These are phyloP conservation scores for Austroboletus festivus DNA, from an alignment of 768 basidiomycete species.

Conservation along the genomic window DNA sequence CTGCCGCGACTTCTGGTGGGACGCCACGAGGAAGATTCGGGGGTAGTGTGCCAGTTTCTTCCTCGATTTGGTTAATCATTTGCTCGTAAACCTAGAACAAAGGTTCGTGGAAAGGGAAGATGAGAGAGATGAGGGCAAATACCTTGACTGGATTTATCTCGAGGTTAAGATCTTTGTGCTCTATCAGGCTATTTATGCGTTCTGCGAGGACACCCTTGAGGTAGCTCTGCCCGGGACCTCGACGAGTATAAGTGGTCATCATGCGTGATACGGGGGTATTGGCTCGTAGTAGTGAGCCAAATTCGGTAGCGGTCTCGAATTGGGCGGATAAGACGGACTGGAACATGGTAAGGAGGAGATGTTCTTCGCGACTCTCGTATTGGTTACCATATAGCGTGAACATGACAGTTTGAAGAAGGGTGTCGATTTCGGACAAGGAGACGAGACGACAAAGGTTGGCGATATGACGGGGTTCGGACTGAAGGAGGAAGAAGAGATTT, in stretches of 20 bases:
- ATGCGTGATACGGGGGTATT: slow-evolving; percentile 99
- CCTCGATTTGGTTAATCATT: slow-evolving; percentile 98
- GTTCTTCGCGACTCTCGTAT: slow-evolving; percentile 97
- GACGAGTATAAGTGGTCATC: slow-evolving; percentile 99
- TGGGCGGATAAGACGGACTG: slow-evolving; percentile 97
- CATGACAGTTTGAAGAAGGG: slow-evolving; percentile 99
- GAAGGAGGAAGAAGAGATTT: slow-evolving; percentile 97
- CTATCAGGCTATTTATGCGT: slow-evolving; percentile 96
- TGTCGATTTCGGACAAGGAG: slow-evolving; percentile 95
- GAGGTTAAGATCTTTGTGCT: slow-evolving; percentile 98
- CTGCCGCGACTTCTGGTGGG: slow-evolving; percentile 89
- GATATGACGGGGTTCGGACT: slow-evolving; percentile 96
- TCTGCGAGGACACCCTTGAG: slow-evolving; percentile 97
- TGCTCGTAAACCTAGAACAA: slow-evolving; percentile 88
- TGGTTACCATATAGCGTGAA: slow-evolving; percentile 99
- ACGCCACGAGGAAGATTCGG: slow-evolving; percentile 91
- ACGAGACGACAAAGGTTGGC: slow-evolving; percentile 96
- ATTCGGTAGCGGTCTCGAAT: slow-evolving; percentile 98
- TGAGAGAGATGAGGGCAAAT: slow-evolving; percentile 3
- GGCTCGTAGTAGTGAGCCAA: slow-evolving; percentile 95
- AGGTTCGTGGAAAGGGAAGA: background rate
- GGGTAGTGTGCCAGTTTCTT: slow-evolving; percentile 91
- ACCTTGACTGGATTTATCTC: slow-evolving; percentile 99
- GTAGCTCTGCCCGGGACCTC: slow-evolving; percentile 97
- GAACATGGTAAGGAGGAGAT: slow-evolving; percentile 98